Base-by-base conservation (phyloP, 768 basidiomycete genomes). In the Rickenella mellea region DNA sequence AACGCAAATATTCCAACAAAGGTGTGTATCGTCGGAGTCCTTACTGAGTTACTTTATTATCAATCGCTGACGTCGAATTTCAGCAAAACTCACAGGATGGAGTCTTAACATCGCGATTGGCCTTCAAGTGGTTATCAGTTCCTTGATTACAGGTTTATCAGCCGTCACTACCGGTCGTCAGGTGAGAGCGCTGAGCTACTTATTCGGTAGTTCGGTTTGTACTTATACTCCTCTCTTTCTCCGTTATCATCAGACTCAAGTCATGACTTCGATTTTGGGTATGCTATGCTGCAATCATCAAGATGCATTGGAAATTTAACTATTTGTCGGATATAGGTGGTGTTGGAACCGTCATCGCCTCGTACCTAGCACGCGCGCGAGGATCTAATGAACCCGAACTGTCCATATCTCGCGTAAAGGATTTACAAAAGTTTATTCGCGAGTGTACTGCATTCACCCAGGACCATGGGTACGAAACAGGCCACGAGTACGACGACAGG, bases 351-450 rank as follows among this genome's bases (percentile, higher is more conserved):
- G 17, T 85, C 15, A 70, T 79, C 11, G 82, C 83, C 14, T 79
- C 82, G 2, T 86, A 80, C 56, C 67, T 87, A 20, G 84, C 83
- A 3, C 74, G 78, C 10, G 68, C 73, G 20, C 74, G 82, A 21
- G 80, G 82, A 9, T 76, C 80, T 0, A 73, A 73, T 27, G 83
- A 86, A 49, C 84, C 84, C 2, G 80, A 85, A 46, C 40, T 69
- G n/a, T 81, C 80, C 0, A 64, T 68, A 24, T 55, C 62, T 3
- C 71, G 74, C 9, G 66, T 65, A 4, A 76, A 78, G 47, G 78
- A 80, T 44, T 65, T 86, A 1, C 77, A 83, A 19, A 70, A 76
- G 17, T 87, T 77, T 49, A 61, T 85, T 20, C 77, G 83, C 21
- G 78, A 83, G 48, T 66, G 68, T 27, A 53, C 68, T 32, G 72